Conservation (phyloP, 305 asterid genomes). For the Fraxinus greggii region DNA sequence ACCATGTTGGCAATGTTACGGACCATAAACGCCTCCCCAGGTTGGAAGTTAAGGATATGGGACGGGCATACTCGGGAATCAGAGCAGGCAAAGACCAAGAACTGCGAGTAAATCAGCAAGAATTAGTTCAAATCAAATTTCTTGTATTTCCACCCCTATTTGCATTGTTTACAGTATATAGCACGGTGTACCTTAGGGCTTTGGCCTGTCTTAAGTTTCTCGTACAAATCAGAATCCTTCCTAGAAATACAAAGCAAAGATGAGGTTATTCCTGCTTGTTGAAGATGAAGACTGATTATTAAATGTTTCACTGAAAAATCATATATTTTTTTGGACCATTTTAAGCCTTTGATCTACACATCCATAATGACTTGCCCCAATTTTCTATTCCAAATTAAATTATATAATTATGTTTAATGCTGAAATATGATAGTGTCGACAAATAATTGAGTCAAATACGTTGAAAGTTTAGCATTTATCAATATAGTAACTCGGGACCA, state of each 20-base stretch:
- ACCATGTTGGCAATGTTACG: conserved; percentile 95
- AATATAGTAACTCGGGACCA: neutral
- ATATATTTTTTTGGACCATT: neutral
- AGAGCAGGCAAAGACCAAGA: conserved; percentile 85
- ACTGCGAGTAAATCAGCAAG: conserved; percentile 40
- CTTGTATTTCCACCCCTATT: neutral
- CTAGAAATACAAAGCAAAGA: conserved; percentile 29
- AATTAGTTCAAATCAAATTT: neutral
- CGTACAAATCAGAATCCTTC: conserved; percentile 58
- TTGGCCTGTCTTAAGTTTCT: conserved; percentile 62
- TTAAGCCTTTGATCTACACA: neutral
- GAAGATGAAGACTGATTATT: neutral
- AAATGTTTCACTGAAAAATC: neutral
- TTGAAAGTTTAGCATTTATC: neutral
- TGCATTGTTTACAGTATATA: neutral
- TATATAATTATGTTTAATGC: neutral
- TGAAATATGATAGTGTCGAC: neutral
- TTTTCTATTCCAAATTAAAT: neutral
- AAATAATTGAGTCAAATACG: neutral
- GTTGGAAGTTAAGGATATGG: conserved; percentile 72
- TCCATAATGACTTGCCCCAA: neutral
- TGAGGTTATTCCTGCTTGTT: neutral
- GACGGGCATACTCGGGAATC: conserved; percentile 95
- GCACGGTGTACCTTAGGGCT: conserved; percentile 65
- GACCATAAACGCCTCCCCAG: conserved; percentile 90